Evolutionary conservation across 208 protist genomes (phyloP), one percentile per base, ranked within the genome.

Genomic region (Trypanosoma boissoni): DNA sequence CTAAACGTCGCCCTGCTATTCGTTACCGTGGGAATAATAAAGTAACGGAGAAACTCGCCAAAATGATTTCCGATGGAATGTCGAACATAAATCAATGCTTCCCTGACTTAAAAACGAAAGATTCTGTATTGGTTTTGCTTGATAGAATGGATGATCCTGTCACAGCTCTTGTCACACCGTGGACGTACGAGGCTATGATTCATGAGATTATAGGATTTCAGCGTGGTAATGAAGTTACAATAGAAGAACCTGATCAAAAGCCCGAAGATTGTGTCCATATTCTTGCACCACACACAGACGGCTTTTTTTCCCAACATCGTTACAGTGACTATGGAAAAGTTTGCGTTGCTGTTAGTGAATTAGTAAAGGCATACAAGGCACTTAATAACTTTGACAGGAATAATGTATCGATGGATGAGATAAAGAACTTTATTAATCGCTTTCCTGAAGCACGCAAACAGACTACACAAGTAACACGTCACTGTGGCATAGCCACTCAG

Each of bases 151-250:
- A 95, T 62, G 98, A 99, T 69, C 96, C 96, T 10, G 69, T 99
- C 2, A 99, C 98, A 2, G 97, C 98, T 37, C 77, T 99, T 41
- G 80, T 99, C 23, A 97, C 85, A 57, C 96, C 98, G 63, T 99
- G 98, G 98, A 99, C 97, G 14, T 99, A 99, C 78, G 96, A 99
- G 78, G 95, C 98, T 8, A 99, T 99, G 98, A 91, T 99, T 44
- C 96, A 99, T 71, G 97, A 99, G 72, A 74, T 98, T 34, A 72
- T 99, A 23, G 90, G 91, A 24, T 98, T 99, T 51, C 61, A 92
- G 32, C 92, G 97, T 50, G 97, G 98, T 20, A 86, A 95, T 57
- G 87, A 94, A 64, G 74, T 95, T 3, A 78, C 76, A 4, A 69
- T 95, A 39, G 78, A 95, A 62, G 80, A 91, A 54, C 72, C 68